Percentiles rank a stretch among this genome's conserved stretches.
phyloP scores from a whole-genome alignment of 176 grass and related monocot genomes.

The Triticum turgidum region DNA sequence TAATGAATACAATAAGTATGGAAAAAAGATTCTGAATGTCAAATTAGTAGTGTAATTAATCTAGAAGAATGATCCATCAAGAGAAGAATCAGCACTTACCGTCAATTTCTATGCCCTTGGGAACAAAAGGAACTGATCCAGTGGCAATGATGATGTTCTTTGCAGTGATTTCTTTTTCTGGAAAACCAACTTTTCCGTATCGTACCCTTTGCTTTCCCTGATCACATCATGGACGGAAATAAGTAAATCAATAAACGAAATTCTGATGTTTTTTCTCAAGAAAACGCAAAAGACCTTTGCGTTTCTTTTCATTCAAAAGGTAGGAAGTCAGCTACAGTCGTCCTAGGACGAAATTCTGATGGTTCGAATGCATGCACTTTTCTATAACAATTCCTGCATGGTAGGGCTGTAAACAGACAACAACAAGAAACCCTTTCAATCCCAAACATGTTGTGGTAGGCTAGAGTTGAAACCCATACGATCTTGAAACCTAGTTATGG shows the following conservation, averaged over 20 bases:
- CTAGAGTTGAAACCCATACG: too few species aligned
- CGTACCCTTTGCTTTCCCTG: constrained; percentile 84
- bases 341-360: neutral
- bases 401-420: neutral
- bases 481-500: too few species aligned
- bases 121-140: constrained; percentile 92
- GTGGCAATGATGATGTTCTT: constrained; percentile 93
- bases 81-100: constrained; percentile 49
- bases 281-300: too few species aligned
- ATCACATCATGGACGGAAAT: constrained; percentile 23
- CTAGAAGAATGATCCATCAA: constrained; percentile 25
- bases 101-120: constrained; percentile 96
- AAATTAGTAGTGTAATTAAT: constrained; percentile 2
- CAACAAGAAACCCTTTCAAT: too few species aligned
- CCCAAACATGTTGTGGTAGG: too few species aligned
- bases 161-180: constrained; percentile 84
- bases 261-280: neutral
- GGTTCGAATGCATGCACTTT: neutral
- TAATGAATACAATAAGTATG: neutral
- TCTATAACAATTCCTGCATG: neutral
- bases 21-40: neutral
- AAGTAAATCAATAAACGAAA: constrained; percentile 1
- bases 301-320: too few species aligned
- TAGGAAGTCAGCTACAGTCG: too few species aligned
- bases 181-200: constrained; percentile 76